Evolutionary conservation across 225 moss, liverwort and hornwort genomes (phyloP).

Genomic region (Neckera pumila): DNA sequence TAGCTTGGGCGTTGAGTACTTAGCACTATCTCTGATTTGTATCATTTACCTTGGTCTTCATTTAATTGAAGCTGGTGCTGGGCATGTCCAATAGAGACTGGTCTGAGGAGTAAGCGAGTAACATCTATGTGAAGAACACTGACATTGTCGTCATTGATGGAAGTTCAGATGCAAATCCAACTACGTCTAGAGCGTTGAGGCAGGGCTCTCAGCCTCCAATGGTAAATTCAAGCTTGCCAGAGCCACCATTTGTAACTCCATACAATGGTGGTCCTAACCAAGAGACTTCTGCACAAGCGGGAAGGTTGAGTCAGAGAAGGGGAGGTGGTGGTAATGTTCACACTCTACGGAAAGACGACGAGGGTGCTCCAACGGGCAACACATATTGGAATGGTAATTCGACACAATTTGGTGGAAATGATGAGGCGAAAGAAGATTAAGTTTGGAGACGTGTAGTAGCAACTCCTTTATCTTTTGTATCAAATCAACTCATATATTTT

Average conservation of each 20-base stretch:
- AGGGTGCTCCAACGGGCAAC: slow-evolving; percentile 28
- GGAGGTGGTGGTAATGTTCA: slow-evolving; percentile 50
- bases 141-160: not conserved
- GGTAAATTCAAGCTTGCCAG: slow-evolving; percentile 27
- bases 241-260: slow-evolving; percentile 17
- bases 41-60: not conserved
- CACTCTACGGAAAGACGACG: slow-evolving; percentile 40
- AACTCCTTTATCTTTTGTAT: not conserved
- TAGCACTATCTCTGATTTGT: not conserved
- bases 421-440: slow-evolving; percentile 56
- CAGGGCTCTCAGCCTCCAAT: slow-evolving; percentile 33
- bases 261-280: slow-evolving; percentile 15
- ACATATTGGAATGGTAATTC: slow-evolving; percentile 73
- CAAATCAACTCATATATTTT: not conserved
- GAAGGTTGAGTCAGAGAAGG: slow-evolving; percentile 51
- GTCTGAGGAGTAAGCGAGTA: not conserved
- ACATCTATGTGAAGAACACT: not conserved
- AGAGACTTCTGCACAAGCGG: slow-evolving; percentile 19
- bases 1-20: not conserved
- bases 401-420: slow-evolving; percentile 65
- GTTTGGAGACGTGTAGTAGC: not conserved
- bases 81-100: not conserved
- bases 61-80: not conserved
- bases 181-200: slow-evolving; percentile 8
- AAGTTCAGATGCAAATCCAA: slow-evolving; percentile 17